phyloP scores from a whole-genome alignment of 257 asterid genomes.

The Solanum rostratum region DNA sequence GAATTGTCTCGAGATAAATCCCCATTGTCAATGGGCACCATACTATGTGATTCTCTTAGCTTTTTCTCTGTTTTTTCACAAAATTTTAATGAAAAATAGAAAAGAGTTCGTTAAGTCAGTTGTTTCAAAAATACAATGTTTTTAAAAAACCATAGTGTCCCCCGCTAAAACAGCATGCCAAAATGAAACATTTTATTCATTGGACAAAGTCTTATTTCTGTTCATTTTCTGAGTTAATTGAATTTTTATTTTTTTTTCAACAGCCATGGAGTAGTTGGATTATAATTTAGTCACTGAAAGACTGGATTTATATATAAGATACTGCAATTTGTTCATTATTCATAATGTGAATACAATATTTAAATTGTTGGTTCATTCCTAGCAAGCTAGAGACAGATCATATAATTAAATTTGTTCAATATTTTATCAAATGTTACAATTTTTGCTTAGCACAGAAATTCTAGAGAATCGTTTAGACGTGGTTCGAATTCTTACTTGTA shows the following conservation, averaged over 20 bases:
- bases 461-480: neutral
- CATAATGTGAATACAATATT: neutral
- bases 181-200: neutral
- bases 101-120: neutral
- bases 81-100: neutral
- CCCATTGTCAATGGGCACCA: conserved; percentile 15
- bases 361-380: neutral
- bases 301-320: neutral
- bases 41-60: neutral
- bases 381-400: neutral
- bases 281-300: neutral
- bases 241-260: neutral
- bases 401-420: neutral
- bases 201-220: neutral
- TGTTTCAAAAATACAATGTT: neutral
- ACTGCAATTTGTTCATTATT: neutral
- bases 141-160: neutral
- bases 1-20: conserved; percentile 21
- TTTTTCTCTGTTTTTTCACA: neutral
- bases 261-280: neutral
- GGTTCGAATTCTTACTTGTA: neutral
- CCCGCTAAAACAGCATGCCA: neutral
- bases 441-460: neutral
- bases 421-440: neutral
- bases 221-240: neutral